phyloP scores from a whole-genome alignment of 441 rosid species.

The Pelargonium australe region DNA sequence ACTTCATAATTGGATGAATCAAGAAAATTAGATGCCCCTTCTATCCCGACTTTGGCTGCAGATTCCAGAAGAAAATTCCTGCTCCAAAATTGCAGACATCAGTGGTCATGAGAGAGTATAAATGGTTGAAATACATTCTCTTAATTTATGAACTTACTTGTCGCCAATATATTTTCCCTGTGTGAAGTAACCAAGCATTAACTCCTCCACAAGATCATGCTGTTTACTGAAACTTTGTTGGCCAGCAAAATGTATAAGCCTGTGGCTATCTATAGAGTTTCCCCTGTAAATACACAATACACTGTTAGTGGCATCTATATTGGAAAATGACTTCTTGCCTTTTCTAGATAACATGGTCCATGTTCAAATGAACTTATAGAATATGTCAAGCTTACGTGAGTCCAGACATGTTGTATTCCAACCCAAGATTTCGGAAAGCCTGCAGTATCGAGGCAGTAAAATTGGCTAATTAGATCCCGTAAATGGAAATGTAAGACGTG shows the following conservation, averaged over 20 bases:
- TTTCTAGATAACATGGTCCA: background rate
- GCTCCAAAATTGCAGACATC: conserved; percentile 14
- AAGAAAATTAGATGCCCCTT: conserved; percentile 72
- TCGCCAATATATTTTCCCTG: conserved; percentile 77
- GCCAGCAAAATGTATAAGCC: conserved; percentile 68
- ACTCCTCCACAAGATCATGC: conserved; percentile 65
- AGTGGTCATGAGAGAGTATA: background rate
- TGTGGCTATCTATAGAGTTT: conserved; percentile 72
- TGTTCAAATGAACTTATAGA: no score
- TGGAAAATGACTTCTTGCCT: background rate
- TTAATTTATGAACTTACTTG: conserved; percentile 31
- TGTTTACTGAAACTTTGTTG: conserved; percentile 55
- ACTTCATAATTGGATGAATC: conserved; percentile 63
- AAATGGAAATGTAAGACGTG: background rate
- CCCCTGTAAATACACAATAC: conserved; percentile 45
- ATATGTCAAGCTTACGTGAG: conserved; percentile 49
- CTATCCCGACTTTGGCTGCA: conserved; percentile 62
- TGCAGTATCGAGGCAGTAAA: conserved; percentile 23
- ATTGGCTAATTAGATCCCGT: background rate
- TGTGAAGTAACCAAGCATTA: conserved; percentile 77
- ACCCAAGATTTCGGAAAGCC: conserved; percentile 47
- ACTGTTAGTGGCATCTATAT: conserved; percentile 12
- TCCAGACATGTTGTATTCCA: conserved; percentile 53
- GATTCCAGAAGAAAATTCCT: conserved; percentile 79
- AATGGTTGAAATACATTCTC: background rate